These are phyloP conservation scores for Populus tomentosa DNA, from an alignment of 441 rosid species.

Conservation along the genomic window DNA sequence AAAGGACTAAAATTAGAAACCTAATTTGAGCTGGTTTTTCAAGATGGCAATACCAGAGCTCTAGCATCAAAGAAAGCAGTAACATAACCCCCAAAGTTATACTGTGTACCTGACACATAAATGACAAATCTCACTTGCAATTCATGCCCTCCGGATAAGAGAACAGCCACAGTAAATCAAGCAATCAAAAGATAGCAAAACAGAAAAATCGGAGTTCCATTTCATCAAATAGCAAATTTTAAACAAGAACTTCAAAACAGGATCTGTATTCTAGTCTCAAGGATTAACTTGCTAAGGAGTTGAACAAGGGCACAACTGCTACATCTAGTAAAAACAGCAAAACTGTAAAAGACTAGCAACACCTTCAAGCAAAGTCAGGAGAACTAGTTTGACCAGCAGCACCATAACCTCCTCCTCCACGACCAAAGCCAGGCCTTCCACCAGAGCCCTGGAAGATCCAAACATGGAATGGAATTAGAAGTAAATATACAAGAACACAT, in stretches of 20 bases:
- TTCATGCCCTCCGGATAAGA: background rate
- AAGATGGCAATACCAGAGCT: no score
- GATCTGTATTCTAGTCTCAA: background rate
- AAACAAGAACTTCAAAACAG: background rate
- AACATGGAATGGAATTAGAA: background rate
- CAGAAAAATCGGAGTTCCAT: background rate
- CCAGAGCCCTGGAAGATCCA: slow-evolving; percentile 46
- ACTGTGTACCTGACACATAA: no score
- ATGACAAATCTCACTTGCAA: no score
- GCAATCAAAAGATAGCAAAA: background rate
- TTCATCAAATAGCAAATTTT: background rate
- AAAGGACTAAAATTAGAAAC: background rate
- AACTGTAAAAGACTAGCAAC: background rate
- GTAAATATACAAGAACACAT: background rate
- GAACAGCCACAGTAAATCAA: background rate
- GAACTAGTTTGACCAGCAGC: slow-evolving; percentile 54
- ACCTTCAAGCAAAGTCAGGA: slow-evolving; percentile 42
- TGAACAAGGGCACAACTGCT: background rate
- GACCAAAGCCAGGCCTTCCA: slow-evolving; percentile 75
- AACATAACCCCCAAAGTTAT: no score
- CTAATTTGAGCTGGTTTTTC: no score
- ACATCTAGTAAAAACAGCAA: background rate
- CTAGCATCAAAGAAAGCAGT: no score
- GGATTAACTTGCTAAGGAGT: background rate
- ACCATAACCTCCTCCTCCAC: slow-evolving; percentile 67